phyloP scores from a whole-genome alignment of 306 rosid genomes.

The Abrus precatorius region DNA sequence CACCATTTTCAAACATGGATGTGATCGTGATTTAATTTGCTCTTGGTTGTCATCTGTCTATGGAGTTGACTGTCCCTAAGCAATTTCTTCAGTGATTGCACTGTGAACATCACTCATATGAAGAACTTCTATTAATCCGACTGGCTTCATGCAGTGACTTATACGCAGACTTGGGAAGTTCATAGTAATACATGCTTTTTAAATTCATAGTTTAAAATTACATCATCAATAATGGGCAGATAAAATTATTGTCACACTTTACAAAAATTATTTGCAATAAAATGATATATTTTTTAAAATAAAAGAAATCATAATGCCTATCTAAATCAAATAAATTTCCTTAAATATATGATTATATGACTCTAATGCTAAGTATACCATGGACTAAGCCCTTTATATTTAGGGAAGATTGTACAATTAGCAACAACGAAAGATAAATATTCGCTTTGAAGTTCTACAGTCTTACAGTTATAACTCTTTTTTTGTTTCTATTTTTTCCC shows the following conservation, averaged over 20 bases:
- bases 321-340: background rate
- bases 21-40: constrained; percentile 13
- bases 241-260: background rate
- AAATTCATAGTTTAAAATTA: background rate
- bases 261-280: background rate
- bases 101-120: constrained; percentile 5
- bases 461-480: background rate
- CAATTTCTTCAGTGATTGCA: constrained; percentile 6
- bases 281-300: background rate
- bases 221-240: background rate
- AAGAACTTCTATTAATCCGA: constrained; percentile 21
- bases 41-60: constrained; percentile 46
- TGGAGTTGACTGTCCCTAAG: constrained; percentile 41
- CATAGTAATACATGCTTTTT: constrained; percentile 1
- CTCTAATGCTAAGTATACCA: background rate
- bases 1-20: constrained; percentile 45
- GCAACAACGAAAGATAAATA: background rate
- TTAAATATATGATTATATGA: background rate
- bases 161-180: background rate
- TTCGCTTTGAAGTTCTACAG: background rate
- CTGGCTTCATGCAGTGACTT: background rate
- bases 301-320: background rate
- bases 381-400: background rate
- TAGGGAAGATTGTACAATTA: background rate
- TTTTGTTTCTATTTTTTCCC: background rate